Percentiles rank a stretch among this genome's conserved stretches.
Evolutionary conservation across 2,329 filamentous ascomycete species (phyloP).

Genomic region (Aspergillus pseudotamarii): DNA sequence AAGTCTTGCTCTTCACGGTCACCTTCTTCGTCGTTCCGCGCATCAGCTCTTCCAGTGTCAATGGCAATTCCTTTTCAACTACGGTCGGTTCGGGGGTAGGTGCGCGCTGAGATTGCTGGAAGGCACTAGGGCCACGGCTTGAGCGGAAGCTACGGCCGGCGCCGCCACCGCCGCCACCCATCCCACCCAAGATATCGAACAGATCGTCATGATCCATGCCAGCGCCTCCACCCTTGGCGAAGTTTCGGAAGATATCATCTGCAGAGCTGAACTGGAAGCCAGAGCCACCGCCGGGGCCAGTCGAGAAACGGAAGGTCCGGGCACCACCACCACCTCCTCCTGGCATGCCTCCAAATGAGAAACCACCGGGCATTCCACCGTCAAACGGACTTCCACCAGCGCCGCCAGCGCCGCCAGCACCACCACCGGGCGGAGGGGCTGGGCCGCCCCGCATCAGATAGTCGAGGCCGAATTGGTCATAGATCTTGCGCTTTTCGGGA

Average conservation of each 20-base stretch:
- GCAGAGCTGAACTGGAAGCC: slow-evolving; percentile 85
- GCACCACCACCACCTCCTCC: slow-evolving; percentile 49
- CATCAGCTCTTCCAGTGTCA: slow-evolving; percentile 87
- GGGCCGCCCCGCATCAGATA: slow-evolving; percentile 82
- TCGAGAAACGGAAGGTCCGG: slow-evolving; percentile 52
- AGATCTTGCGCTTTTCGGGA: slow-evolving; percentile 92
- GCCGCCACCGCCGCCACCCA: slow-evolving; percentile 42
- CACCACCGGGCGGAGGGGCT: slow-evolving; percentile 64
- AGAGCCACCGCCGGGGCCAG: slow-evolving; percentile 56
- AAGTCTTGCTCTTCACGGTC: slow-evolving; percentile 96
- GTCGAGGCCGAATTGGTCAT: slow-evolving; percentile 93
- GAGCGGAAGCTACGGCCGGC: slow-evolving; percentile 36
- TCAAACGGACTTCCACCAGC: slow-evolving; percentile 63
- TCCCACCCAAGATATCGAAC: slow-evolving; percentile 52
- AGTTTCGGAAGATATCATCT: slow-evolving; percentile 82
- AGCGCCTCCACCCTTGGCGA: slow-evolving; percentile 65
- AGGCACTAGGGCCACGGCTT: slow-evolving; percentile 30
- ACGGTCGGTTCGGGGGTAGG: slow-evolving; percentile 83
- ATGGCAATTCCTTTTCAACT: slow-evolving; percentile 78
- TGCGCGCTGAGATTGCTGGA: slow-evolving; percentile 37
- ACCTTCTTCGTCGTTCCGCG: slow-evolving; percentile 91
- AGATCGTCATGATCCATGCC: slow-evolving; percentile 55
- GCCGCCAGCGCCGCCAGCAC: slow-evolving; percentile 54
- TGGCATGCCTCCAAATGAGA: slow-evolving; percentile 54
- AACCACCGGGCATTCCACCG: slow-evolving; percentile 58